These are phyloP conservation scores for Asterophora parasitica DNA, from an alignment of 768 basidiomycete genomes.

Conservation along the genomic window DNA sequence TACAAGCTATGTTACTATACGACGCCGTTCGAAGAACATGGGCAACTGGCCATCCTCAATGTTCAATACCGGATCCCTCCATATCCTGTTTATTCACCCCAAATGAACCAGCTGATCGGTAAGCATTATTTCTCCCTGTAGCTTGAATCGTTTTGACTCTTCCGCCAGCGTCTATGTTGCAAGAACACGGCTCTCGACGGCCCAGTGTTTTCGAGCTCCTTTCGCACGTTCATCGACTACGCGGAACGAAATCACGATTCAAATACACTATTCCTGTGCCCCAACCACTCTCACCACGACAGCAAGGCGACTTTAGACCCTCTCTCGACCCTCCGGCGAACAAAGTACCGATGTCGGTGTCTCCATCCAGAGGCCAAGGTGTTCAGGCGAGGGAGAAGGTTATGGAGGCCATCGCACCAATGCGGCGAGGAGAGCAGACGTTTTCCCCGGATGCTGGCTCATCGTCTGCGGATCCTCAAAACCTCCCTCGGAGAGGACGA, in stretches of 20 bases:
- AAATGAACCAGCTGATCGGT: slow-evolving; percentile 85
- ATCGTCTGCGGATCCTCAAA: slow-evolving; percentile 17
- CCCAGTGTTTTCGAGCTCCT: slow-evolving; percentile 89
- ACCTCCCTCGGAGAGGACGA: slow-evolving; percentile 11
- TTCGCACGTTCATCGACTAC: slow-evolving; percentile 74
- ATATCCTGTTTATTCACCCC: slow-evolving; percentile 80
- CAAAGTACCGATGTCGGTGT: slow-evolving; percentile 17
- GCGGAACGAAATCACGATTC: slow-evolving; percentile 81
- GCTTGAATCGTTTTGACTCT: slow-evolving; percentile 7
- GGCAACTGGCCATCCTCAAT: slow-evolving; percentile 92
- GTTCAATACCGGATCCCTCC: slow-evolving; percentile 91
- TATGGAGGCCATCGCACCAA: slow-evolving; percentile 73
- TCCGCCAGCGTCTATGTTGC: slow-evolving; percentile 78
- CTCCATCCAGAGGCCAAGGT: slow-evolving; percentile 42
- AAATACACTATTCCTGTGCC: slow-evolving; percentile 55
- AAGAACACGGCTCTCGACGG: slow-evolving; percentile 82
- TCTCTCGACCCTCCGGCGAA: slow-evolving; percentile 23
- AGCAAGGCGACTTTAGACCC: slow-evolving; percentile 24
- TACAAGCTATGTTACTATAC: slow-evolving; percentile 99
- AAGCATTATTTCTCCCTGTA: slow-evolving; percentile 18
- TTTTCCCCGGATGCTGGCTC: slow-evolving; percentile 25
- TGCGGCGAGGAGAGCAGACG: slow-evolving; percentile 66
- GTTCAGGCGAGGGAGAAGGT: slow-evolving; percentile 73
- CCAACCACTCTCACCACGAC: slow-evolving; percentile 41
- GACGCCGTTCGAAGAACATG: slow-evolving; percentile 98